phyloP scores from a whole-genome alignment of 202 grass and related monocot species.

The Musa balbisiana region DNA sequence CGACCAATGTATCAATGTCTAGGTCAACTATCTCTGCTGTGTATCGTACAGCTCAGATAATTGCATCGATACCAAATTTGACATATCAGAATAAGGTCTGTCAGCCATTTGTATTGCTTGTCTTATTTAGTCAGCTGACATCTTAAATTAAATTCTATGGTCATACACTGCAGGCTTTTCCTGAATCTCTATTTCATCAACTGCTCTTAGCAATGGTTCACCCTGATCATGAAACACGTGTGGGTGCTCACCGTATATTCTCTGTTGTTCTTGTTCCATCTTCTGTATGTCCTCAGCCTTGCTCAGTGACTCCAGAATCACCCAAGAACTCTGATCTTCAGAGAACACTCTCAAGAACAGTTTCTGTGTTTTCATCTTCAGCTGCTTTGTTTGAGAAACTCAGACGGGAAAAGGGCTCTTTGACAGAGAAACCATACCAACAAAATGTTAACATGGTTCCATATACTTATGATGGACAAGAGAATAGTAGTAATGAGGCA shows the following conservation, averaged over 20 bases:
- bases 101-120: slow-evolving; percentile 11
- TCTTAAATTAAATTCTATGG: neutral
- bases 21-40: slow-evolving; percentile 86
- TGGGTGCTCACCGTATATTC: slow-evolving; percentile 94
- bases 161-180: slow-evolving; percentile 67
- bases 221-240: slow-evolving; percentile 79
- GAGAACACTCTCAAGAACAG: slow-evolving; percentile 92
- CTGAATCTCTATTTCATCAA: slow-evolving; percentile 96
- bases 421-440: slow-evolving; percentile 38
- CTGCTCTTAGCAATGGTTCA: slow-evolving; percentile 91
- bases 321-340: slow-evolving; percentile 59
- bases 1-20: slow-evolving; percentile 55
- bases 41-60: slow-evolving; percentile 97
- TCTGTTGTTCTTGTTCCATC: slow-evolving; percentile 94
- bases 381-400: slow-evolving; percentile 98
- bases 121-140: neutral
- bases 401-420: slow-evolving; percentile 52
- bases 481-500: slow-evolving; percentile 27
- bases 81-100: slow-evolving; percentile 89
- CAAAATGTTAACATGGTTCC: slow-evolving; percentile 41
- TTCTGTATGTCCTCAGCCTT: slow-evolving; percentile 62
- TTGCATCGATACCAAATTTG: slow-evolving; percentile 86
- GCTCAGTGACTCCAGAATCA: slow-evolving; percentile 33
- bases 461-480: slow-evolving; percentile 34
- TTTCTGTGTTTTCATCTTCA: slow-evolving; percentile 98